phyloP scores from a whole-genome alignment of 208 protist genomes.

The Phytomonas francai region DNA sequence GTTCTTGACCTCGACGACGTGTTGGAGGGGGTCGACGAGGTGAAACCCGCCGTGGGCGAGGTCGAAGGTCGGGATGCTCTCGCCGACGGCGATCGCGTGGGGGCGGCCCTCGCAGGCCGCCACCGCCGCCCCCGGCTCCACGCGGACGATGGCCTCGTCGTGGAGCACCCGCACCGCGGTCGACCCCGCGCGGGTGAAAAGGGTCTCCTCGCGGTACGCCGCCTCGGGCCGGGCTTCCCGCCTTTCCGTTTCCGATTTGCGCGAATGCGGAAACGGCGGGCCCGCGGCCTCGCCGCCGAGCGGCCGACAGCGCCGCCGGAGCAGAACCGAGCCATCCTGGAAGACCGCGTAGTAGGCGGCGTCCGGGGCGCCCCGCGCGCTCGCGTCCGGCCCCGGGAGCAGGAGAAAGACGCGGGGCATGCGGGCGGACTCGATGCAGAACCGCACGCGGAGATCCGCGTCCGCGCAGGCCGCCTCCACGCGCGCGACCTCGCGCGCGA shows the following conservation, averaged over 20 bases:
- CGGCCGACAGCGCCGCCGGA: conserved; percentile 16
- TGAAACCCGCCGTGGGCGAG: conserved; percentile 61
- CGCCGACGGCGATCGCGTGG: conserved; percentile 48
- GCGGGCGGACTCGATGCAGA: conserved; percentile 53
- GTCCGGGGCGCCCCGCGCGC: not conserved
- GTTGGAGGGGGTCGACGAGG: conserved; percentile 64
- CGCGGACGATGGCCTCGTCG: conserved; percentile 36
- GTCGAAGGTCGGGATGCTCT: conserved; percentile 80
- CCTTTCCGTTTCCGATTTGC: not conserved
- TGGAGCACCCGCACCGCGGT: conserved; percentile 69
- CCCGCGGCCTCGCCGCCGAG: not conserved
- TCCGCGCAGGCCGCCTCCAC: conserved; percentile 52
- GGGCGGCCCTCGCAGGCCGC: conserved; percentile 20
- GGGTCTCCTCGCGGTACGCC: conserved; percentile 8
- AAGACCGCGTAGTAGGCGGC: conserved; percentile 55
- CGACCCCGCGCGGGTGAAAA: conserved; percentile 41
- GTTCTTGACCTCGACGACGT: conserved; percentile 50
- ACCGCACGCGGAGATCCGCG: conserved; percentile 43
- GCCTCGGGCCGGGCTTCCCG: not conserved
- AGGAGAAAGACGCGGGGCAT: conserved; percentile 70
- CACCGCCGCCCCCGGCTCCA: conserved; percentile 62
- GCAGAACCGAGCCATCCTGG: conserved; percentile 64
- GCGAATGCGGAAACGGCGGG: not conserved
- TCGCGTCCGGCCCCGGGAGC: conserved; percentile 2
- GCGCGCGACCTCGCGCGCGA: conserved; percentile 42